Base-by-base conservation (phyloP, 805 yeast species). In the Cyberlindnera xylosilytica region DNA sequence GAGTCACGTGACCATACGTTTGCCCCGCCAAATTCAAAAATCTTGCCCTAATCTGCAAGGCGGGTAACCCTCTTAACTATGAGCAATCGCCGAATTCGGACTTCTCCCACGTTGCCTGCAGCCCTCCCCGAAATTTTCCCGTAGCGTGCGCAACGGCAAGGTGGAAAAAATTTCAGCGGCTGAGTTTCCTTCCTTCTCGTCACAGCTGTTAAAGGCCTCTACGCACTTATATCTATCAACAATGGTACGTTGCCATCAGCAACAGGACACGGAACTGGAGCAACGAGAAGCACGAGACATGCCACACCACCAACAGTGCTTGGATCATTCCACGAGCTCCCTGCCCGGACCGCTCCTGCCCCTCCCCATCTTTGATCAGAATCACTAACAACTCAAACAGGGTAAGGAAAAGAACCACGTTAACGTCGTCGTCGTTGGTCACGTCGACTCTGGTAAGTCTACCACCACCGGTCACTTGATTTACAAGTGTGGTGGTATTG, bases 351-450 rank as follows among this genome's bases (percentile, higher is more conserved):
- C n/a, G n/a, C n/a, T n/a, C n/a, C n/a, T n/a, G n/a, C n/a, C n/a
- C n/a, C n/a, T n/a, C n/a, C n/a, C n/a, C n/a, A n/a, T n/a, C n/a
- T n/a, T n/a, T 16, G n/a, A 34, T 23, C 17, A 34, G 11, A 6
- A 5, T 9, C 20, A 42, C 52, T 45, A 53, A 49, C 56, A 54
- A 39, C 37, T 36, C 3, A 29, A 44, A 65, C 53, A 68, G 95
- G 96, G 96, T 83, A 88, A 88, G 77, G 96, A 82, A 69, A 90
- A 91, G 85, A 68, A 79, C 76, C 98, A 91, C 87, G 87, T 91
- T 81, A 91, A 91, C 96, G 95, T 91, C 79, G 99, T 93, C 76
- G 98, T 93, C 72, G 91, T 91, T 76, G 99, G 98, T 78, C 98
- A 91, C 96, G 98, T 93, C 97, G 98, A 91, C 79, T 90, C 97